Base-by-base conservation (phyloP, 192 early-diverging fungal species). In the Borealophlyctis nickersoniae region DNA sequence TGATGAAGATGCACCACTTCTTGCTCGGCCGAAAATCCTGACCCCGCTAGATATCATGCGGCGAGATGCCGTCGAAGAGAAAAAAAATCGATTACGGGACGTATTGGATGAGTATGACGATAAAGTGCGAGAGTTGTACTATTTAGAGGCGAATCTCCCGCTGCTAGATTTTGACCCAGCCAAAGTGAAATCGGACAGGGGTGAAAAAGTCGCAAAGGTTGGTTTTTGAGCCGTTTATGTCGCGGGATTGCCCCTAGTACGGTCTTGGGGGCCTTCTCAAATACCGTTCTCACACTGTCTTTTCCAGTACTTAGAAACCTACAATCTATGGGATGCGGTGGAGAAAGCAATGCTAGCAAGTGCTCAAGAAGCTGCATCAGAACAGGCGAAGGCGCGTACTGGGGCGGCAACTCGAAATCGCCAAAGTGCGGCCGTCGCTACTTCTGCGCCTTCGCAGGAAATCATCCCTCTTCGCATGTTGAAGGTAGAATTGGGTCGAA, bases 91-190 rank as follows among this genome's bases (percentile, higher is more conserved):
- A 60, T 64, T 88, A 26, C 75, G 77, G 27, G 54, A 64, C 24
- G 67, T 84, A 29, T 65, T 84, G 48, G 75, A 81, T 34, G 63
- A 66, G 34, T 81, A 87, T 59, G 84, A 87, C 36, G 63, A 65
- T 29, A 34, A 72, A n/a, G 71, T 78, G n/a, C 70, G 80, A 30
- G 83, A 88, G 65, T 59, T 86, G 7, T 86, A 79, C 39, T 80
- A 83, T 65, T 58, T 87, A 36, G 85, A 87, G 63, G 62, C 75
- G 2, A 77, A 74, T 62, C 70, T 75, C 32, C 73, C 72, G 7
- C 70, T 78, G 59, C 31, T 86, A 28, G 74, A 69, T 1, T 86
- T 80, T 52, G 80, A 84, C 36, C 81, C 83, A 1, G 69, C 72
- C 36, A 78, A 69, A 57, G 58, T 75, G 50, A 79, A 77, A 30